A percentile compares a stretch with the other conserved stretches of the same genome.
Evolutionary conservation across 1,139 yeast genomes (phyloP).

Genomic region (Candida gigantensis): DNA sequence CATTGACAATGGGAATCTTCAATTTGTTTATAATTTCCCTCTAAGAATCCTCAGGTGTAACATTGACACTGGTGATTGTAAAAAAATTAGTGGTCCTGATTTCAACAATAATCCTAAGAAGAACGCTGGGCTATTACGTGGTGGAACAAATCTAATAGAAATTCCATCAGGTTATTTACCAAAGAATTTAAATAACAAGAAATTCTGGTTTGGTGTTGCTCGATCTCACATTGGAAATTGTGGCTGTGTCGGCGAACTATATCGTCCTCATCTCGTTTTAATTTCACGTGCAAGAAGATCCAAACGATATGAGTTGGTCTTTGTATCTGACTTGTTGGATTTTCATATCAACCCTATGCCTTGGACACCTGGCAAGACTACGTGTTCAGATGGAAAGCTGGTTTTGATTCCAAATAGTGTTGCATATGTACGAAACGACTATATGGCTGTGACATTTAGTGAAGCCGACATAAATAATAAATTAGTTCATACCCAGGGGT

Average conservation of each 20-base stretch:
- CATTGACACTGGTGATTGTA: slow-evolving; percentile 18
- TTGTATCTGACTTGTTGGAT: slow-evolving; percentile 21
- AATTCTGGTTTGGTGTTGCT: slow-evolving; percentile 40
- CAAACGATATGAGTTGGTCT: slow-evolving; percentile 17
- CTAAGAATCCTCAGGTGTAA: slow-evolving; percentile 20
- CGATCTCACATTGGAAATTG: slow-evolving; percentile 36
- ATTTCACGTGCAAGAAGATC: slow-evolving; percentile 15
- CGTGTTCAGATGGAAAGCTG: slow-evolving; percentile 22
- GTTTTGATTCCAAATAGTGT: slow-evolving; percentile 25
- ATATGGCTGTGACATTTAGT: slow-evolving; percentile 23
- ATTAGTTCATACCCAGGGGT: slow-evolving; percentile 19
- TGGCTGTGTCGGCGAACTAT: slow-evolving; percentile 33
- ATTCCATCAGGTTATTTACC: slow-evolving; percentile 13
- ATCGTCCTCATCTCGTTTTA: slow-evolving; percentile 22
- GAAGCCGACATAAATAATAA: slow-evolving; percentile 23
- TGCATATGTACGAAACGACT: slow-evolving; percentile 20
- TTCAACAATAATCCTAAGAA: slow-evolving; percentile 16
- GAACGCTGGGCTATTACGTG: slow-evolving; percentile 20
- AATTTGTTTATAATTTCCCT: slow-evolving; percentile 23
- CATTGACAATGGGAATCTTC: slow-evolving; percentile 21
- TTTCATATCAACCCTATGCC: slow-evolving; percentile 21
- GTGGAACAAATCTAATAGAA: slow-evolving; percentile 19
- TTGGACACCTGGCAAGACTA: slow-evolving; percentile 15
- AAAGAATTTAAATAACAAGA: slow-evolving; percentile 13
- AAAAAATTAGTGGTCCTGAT: slow-evolving; percentile 17